phyloP scores from a whole-genome alignment of 192 early-diverging fungal species.

The Coemansia aciculifera region DNA sequence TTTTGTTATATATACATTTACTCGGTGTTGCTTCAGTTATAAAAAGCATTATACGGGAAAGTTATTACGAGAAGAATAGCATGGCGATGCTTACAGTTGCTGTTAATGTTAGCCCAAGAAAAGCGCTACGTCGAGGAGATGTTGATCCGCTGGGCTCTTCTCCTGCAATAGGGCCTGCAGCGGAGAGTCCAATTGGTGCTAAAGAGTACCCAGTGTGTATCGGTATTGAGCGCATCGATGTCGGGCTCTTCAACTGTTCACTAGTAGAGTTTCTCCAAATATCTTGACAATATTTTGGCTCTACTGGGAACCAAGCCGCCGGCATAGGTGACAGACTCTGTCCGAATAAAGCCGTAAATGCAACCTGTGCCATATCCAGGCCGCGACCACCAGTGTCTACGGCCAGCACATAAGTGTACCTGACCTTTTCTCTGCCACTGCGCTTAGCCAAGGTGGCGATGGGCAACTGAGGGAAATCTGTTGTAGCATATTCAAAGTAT shows the following conservation, averaged over 20 bases:
- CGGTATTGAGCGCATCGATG: conserved; percentile 29
- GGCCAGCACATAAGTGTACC: conserved; percentile 54
- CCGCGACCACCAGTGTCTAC: conserved; percentile 59
- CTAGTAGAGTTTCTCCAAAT: conserved; percentile 48
- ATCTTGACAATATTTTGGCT: conserved; percentile 42
- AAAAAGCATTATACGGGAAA: neutral
- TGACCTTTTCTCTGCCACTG: conserved; percentile 13
- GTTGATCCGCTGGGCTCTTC: neutral
- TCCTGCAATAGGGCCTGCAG: neutral
- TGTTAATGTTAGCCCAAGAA: neutral
- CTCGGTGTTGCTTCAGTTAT: neutral
- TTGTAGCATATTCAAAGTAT: conserved; percentile 37
- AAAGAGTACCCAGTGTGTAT: conserved; percentile 17
- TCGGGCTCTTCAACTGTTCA: conserved; percentile 23
- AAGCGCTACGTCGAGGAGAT: neutral
- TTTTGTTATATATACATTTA: conserved; percentile 3
- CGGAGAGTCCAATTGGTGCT: conserved; percentile 26
- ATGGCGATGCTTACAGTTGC: neutral
- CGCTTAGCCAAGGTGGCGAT: conserved; percentile 19
- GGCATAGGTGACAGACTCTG: conserved; percentile 50
- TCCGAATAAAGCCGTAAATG: conserved; percentile 54
- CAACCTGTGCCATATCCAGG: conserved; percentile 54
- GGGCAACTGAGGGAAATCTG: conserved; percentile 31
- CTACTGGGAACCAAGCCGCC: conserved; percentile 54
- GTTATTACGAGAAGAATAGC: neutral